phyloP scores from a whole-genome alignment of 2,329 filamentous ascomycete genomes.

The Samsoniella hepiali region DNA sequence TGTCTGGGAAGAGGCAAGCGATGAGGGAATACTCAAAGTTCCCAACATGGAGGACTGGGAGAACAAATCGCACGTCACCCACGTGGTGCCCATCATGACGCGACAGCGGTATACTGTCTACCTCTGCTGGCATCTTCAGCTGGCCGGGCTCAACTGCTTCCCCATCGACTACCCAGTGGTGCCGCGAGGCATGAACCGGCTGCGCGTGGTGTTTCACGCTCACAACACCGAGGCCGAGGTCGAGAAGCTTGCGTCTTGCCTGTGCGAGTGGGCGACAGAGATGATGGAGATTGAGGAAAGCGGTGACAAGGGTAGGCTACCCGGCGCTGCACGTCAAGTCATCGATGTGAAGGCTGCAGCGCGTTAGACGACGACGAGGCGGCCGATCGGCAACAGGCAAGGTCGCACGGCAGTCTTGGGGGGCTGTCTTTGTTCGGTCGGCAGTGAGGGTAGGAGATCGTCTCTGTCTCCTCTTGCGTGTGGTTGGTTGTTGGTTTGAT shows the following conservation, averaged over 20 bases:
- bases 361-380: background rate
- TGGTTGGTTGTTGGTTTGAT: no score
- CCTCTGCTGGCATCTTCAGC: constrained; percentile 27
- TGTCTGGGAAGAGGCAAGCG: constrained; percentile 24
- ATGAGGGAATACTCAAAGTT: constrained; percentile 28
- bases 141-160: constrained; percentile 23
- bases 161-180: constrained; percentile 40
- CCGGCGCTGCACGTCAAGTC: constrained; percentile 8
- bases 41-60: constrained; percentile 30
- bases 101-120: constrained; percentile 25
- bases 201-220: constrained; percentile 41
- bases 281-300: constrained; percentile 10
- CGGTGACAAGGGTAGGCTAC: background rate
- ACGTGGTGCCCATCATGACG: constrained; percentile 31
- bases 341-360: background rate
- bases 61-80: constrained; percentile 24
- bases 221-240: constrained; percentile 37
- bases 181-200: constrained; percentile 35
- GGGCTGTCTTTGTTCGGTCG: no score
- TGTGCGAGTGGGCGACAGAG: background rate
- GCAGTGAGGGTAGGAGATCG: no score
- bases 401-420: no score
- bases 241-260: constrained; percentile 17
- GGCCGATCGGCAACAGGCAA: background rate
- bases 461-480: no score